Base-by-base conservation (phyloP, 768 basidiomycete genomes). In the Glaciozyma martinii region DNA sequence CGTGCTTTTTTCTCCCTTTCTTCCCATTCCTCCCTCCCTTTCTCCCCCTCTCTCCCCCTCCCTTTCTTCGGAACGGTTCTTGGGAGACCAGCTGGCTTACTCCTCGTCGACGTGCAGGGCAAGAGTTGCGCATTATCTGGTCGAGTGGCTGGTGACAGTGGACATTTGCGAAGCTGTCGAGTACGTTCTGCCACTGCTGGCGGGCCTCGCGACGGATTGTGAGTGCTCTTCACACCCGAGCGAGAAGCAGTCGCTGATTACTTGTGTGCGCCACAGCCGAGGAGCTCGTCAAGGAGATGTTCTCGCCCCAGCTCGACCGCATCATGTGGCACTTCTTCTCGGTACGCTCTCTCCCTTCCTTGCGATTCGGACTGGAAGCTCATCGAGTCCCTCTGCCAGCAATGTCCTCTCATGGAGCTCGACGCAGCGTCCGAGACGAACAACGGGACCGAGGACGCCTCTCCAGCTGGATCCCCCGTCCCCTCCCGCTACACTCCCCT, bases 281-380 rank as follows among this genome's bases (percentile, higher is more conserved):
- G 44, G 71, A 73, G 49, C 58, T 59, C 42, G 72, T 73, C 46
- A 70, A 70, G 59, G 68, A 72, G 55, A 66, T 67, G 1, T 62
- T 71, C 27, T 73, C 89, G 1, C 81, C 84, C 3, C 86, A 89
- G 69, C 79, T 98, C 15, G 84, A 89, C 44, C 78, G 82, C 57
- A 83, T 94, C 70, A 83, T 95, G 56, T 95, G 90, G 90, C 94
- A 90, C 85, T 97, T 94, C 77, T 85, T 89, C 71, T 76, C 78
- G 21, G 76, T 77, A 40, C 18, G 67, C 59, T 16, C n/a, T 25
- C 32, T 42, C n/a, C 1, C 19, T 32, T 25, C 33, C 16, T 25
- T 15, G 49, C 15, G 23, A 13, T 2, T 0, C 1, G 18, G 23
- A 18, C 21, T 5, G 5, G 59, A 5, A 46, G 8, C 18, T 29